phyloP scores from a whole-genome alignment of 2,329 filamentous ascomycete species.

The Leptodontidium sp. region DNA sequence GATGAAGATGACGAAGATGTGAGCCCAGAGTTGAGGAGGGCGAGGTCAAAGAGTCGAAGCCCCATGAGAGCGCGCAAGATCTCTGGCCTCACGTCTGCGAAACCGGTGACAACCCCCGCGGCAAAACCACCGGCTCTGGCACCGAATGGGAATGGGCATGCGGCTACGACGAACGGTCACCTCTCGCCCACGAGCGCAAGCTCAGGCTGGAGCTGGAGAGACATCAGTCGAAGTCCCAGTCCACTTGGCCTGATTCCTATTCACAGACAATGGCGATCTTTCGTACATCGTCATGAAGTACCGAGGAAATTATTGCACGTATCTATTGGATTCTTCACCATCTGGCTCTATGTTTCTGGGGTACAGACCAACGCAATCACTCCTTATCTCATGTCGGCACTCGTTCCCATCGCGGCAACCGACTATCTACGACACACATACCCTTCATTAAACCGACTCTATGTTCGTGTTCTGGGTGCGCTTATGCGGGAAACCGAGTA shows the following conservation, averaged over 20 bases:
- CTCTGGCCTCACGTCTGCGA: constrained; percentile 60
- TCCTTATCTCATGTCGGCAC: constrained; percentile 79
- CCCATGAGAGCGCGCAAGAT: constrained; percentile 55
- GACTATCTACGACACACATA: constrained; percentile 87
- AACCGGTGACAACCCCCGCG: constrained; percentile 48
- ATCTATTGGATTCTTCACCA: constrained; percentile 93
- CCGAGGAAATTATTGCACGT: constrained; percentile 93
- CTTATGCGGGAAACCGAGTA: constrained; percentile 98
- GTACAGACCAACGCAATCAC: constrained; percentile 80
- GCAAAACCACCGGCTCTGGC: constrained; percentile 40
- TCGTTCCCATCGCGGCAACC: constrained; percentile 83
- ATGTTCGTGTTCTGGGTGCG: constrained; percentile 84
- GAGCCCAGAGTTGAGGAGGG: constrained; percentile 42
- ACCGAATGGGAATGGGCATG: constrained; percentile 49
- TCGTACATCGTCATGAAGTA: constrained; percentile 97
- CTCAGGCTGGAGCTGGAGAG: constrained; percentile 80
- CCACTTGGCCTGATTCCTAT: constrained; percentile 95
- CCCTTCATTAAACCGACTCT: constrained; percentile 82
- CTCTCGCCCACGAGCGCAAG: constrained; percentile 70
- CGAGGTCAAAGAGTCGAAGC: constrained; percentile 46
- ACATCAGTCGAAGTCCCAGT: constrained; percentile 89
- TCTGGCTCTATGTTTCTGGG: constrained; percentile 84
- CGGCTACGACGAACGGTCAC: constrained; percentile 65
- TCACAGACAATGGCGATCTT: constrained; percentile 87
- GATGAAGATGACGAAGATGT: constrained; percentile 52